Percentiles rank a stretch among this genome's conserved stretches.
Conservation (phyloP, 2,329 filamentous ascomycete species). For the Rhynchosporium secalis region DNA sequence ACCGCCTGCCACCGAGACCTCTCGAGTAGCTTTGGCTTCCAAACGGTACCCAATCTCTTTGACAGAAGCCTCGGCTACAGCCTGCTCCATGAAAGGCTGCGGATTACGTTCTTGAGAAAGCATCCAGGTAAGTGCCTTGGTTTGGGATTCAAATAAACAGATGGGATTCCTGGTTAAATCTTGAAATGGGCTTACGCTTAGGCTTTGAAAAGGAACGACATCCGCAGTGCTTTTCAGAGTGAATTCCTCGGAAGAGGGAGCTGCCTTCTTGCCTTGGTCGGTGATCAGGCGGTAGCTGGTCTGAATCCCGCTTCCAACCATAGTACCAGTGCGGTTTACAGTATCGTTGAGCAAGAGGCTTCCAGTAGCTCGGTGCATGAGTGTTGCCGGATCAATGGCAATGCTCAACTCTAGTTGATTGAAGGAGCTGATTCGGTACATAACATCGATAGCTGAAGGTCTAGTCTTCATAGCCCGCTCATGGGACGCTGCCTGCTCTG, state of each 20-base stretch:
- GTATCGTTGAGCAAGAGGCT: slow-evolving; percentile 4
- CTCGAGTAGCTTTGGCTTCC: slow-evolving; percentile 51
- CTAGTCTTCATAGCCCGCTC: slow-evolving; percentile 52
- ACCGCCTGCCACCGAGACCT: slow-evolving; percentile 53
- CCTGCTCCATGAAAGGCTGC: slow-evolving; percentile 51
- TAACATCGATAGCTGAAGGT: slow-evolving; percentile 46
- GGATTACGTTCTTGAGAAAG: slow-evolving; percentile 53
- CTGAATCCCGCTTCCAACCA: slow-evolving; percentile 27
- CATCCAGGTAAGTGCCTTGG: slow-evolving; percentile 61
- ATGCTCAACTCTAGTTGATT: slow-evolving; percentile 43
- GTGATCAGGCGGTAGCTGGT: slow-evolving; percentile 50
- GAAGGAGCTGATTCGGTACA: slow-evolving; percentile 39
- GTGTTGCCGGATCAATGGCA: slow-evolving; percentile 44
- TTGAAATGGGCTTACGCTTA: not conserved
- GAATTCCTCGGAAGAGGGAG: not conserved
- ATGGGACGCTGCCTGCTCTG: slow-evolving; percentile 49
- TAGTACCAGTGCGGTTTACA: slow-evolving; percentile 14
- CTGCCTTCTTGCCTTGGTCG: slow-evolving; percentile 40
- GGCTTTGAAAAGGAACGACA: not conserved
- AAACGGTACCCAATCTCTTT: slow-evolving; percentile 54
- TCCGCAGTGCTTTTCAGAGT: slow-evolving; percentile 10
- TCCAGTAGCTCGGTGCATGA: slow-evolving; percentile 45
- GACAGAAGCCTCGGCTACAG: slow-evolving; percentile 56
- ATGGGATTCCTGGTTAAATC: not conserved
- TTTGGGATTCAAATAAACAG: slow-evolving; percentile 42